A percentile compares a stretch with the other conserved stretches of the same genome.
Conservation (phyloP, 1,284 basidiomycete species). For the Cryptococcus sp. region DNA sequence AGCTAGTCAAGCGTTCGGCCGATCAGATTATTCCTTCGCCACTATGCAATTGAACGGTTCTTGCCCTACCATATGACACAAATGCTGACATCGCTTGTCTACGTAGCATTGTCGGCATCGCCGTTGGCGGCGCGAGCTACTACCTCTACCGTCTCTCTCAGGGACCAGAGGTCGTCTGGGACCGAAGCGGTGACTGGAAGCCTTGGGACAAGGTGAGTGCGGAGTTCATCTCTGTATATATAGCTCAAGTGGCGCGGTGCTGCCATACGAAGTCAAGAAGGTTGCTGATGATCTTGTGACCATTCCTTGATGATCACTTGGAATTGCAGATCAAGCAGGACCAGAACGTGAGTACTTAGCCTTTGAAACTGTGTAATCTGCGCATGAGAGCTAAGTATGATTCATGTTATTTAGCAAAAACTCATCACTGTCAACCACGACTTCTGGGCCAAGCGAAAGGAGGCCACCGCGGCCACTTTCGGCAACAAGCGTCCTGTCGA, state of each 20-base stretch:
- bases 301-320: too few species aligned
- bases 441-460: conserved; percentile 47
- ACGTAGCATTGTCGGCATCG: conserved; percentile 40
- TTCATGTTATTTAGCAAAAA: conserved; percentile 32
- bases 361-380: neutral
- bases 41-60: too few species aligned
- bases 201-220: conserved; percentile 47
- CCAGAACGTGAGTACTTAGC: conserved; percentile 39
- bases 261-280: too few species aligned
- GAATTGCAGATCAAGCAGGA: conserved; percentile 41
- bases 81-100: too few species aligned
- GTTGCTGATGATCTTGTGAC: too few species aligned
- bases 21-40: too few species aligned
- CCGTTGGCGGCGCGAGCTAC: conserved; percentile 40
- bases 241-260: neutral
- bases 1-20: too few species aligned
- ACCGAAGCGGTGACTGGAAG: conserved; percentile 48
- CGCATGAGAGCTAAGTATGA: neutral
- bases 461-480: conserved; percentile 10
- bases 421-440: conserved; percentile 40
- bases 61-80: too few species aligned
- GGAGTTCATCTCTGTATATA: neutral
- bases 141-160: conserved; percentile 49
- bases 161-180: conserved; percentile 51
- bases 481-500: conserved; percentile 28